Evolutionary conservation across 2,329 filamentous ascomycete species (phyloP), one percentile per base, ranked within the genome.

Genomic region (Ceratocystis destructans): DNA sequence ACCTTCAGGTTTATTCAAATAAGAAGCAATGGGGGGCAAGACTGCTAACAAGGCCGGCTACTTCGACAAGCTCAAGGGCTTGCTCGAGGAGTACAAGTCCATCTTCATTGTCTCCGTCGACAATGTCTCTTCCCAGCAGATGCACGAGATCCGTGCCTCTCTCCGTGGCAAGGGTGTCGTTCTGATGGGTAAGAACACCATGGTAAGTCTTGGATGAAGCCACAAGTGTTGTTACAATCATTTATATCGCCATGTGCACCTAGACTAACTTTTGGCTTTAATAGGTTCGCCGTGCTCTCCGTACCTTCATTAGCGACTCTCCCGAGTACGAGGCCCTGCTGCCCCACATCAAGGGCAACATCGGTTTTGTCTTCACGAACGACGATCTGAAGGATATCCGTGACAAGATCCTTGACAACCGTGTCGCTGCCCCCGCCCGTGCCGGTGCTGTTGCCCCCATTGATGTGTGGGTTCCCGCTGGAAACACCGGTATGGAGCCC

Each of bases 91-190:
- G 79, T 97, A 95, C 88, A 86, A 86, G 79, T 93, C 89, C 76
- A 89, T 97, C 83, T 97, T 99, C 90, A 92, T 99, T 79, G 92
- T 96, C 79, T 77, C 86, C 77, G 88, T 93, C 77, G 90, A 97
- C 90, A 99, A 97, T 99, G 94, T 99, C 87, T 90, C 88, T 80
- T 99, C 94, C 74, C 94, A 99, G 87, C 95, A 99, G 87, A 99
- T 99, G 95, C 94, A 99, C 90, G 94, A 99, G 87, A 97, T 99
- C 80, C 89, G 94, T 79, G 82, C 87, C 76, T 81, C 90, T 75
- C 89, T 99, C 79, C 92, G 94, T 78, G 88, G 87, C 70, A 82
- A 96, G 80, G 92, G 86, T 80, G 89, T 97, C 74, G 92, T 99
- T 74, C 84, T 99, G 82, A 97, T 97, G 94, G 94, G 93, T 78